Conservation (phyloP, 2,329 filamentous ascomycete genomes). For the Penicillium freii region DNA sequence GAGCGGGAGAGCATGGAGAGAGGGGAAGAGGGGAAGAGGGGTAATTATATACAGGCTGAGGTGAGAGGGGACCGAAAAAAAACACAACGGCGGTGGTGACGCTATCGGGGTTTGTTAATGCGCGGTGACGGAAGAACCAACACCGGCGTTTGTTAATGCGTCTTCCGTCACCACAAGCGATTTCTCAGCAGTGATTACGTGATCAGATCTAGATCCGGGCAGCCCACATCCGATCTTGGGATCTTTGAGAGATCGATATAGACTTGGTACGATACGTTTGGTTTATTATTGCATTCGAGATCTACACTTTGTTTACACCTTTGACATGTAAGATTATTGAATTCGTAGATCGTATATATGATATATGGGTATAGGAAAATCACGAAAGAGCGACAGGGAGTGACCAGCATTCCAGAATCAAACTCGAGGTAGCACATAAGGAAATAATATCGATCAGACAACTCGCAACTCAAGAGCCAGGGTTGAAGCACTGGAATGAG, state of each 20-base stretch:
- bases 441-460: neutral
- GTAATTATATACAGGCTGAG: constrained; percentile 16
- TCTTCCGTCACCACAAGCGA: neutral
- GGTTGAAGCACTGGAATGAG: neutral
- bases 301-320: neutral
- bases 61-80: constrained; percentile 6
- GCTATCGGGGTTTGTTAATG: constrained; percentile 12
- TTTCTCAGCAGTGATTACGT: constrained; percentile 17
- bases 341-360: neutral
- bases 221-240: neutral
- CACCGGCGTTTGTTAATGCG: constrained; percentile 3
- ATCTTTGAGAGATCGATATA: no score
- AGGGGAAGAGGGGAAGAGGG: constrained; percentile 11
- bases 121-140: no score
- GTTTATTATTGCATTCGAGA: neutral
- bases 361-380: constrained; percentile 4
- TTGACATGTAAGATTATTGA: neutral
- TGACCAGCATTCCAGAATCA: constrained; percentile 2
- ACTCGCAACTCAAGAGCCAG: constrained; percentile 1
- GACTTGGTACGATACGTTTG: neutral
- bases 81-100: no score
- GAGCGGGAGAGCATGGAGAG: constrained; percentile 27
- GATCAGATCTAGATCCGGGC: constrained; percentile 5
- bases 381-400: constrained; percentile 1
- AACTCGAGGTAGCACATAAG: neutral